These are phyloP conservation scores for Fusarium sp. DNA, from an alignment of 2,329 filamentous ascomycete species.

Conservation along the genomic window DNA sequence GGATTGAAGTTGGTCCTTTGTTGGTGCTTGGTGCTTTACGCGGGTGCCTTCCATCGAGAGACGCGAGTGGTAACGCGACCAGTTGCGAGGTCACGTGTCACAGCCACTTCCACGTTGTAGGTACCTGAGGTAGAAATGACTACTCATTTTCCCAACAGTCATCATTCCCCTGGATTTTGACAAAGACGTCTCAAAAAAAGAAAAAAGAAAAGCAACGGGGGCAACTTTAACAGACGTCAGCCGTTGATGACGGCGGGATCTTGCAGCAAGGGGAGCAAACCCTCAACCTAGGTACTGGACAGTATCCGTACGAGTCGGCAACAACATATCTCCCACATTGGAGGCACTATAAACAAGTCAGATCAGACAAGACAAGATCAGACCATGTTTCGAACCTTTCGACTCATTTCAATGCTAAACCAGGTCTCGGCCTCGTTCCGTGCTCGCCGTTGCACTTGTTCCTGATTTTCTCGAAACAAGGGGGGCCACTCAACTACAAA, in stretches of 20 bases:
- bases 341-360: too few relatives aligned
- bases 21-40: conserved; percentile 28
- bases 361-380: conserved; percentile 2
- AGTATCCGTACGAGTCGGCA: conserved; percentile 2
- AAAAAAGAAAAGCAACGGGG: not conserved
- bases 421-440: conserved; percentile 27
- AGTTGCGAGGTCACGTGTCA: conserved; percentile 46
- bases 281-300: not conserved
- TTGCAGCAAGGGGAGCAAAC: conserved; percentile 16
- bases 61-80: conserved; percentile 40
- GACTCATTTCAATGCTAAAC: conserved; percentile 5
- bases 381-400: conserved; percentile 16
- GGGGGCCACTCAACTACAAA: not conserved
- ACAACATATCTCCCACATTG: not conserved
- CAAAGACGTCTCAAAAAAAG: not conserved
- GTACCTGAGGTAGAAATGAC: conserved; percentile 12
- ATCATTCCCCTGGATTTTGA: conserved; percentile 17
- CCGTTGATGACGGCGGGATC: conserved; percentile 23
- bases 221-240: conserved; percentile 6
- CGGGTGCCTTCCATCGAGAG: conserved; percentile 18
- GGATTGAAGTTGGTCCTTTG: not conserved
- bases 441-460: conserved; percentile 9
- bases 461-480: conserved; percentile 8
- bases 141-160: conserved; percentile 27
- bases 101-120: not conserved